Conservation (phyloP, 2,329 filamentous ascomycete genomes). For the Fusarium sp. region DNA sequence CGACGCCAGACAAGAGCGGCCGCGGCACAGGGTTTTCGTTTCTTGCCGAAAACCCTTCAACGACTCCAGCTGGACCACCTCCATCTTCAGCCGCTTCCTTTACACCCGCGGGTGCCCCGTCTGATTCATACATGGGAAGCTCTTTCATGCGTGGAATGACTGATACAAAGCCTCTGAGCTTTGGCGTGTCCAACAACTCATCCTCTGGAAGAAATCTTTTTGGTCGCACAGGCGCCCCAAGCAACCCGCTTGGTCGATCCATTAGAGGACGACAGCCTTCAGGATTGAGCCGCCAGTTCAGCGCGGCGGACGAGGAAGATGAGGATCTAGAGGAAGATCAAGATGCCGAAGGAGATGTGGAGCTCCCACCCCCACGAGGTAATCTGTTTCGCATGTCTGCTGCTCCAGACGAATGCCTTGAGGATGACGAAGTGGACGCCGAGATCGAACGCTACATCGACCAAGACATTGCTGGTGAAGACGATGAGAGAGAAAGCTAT, state of each 20-base stretch:
- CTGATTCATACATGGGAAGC: slow-evolving; percentile 63
- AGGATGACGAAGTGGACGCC: slow-evolving; percentile 46
- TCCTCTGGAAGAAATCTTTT: slow-evolving; percentile 51
- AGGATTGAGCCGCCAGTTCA: slow-evolving; percentile 57
- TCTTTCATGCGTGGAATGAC: slow-evolving; percentile 59
- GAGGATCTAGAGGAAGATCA: slow-evolving; percentile 43
- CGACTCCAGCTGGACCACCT: slow-evolving; percentile 62
- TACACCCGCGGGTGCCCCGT: slow-evolving; percentile 65
- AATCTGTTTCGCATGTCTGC: slow-evolving; percentile 47
- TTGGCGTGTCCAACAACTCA: slow-evolving; percentile 44
- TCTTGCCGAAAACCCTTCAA: slow-evolving; percentile 58
- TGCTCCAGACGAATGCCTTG: slow-evolving; percentile 25
- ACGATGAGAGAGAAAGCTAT: slow-evolving; percentile 48
- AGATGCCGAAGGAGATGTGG: slow-evolving; percentile 48
- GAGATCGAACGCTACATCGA: slow-evolving; percentile 51
- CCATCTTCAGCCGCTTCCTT: slow-evolving; percentile 64
- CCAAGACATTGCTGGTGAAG: slow-evolving; percentile 50
- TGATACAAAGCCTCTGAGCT: slow-evolving; percentile 51
- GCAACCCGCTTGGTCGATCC: slow-evolving; percentile 59
- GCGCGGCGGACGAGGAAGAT: slow-evolving; percentile 45
- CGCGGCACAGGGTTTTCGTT: slow-evolving; percentile 49
- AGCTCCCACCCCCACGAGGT: slow-evolving; percentile 45
- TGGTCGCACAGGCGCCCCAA: slow-evolving; percentile 48
- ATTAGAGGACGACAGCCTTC: slow-evolving; percentile 59
- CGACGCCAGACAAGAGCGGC: slow-evolving; percentile 58